Conservation (phyloP, 768 basidiomycete species). For the Lactarius evosmus region DNA sequence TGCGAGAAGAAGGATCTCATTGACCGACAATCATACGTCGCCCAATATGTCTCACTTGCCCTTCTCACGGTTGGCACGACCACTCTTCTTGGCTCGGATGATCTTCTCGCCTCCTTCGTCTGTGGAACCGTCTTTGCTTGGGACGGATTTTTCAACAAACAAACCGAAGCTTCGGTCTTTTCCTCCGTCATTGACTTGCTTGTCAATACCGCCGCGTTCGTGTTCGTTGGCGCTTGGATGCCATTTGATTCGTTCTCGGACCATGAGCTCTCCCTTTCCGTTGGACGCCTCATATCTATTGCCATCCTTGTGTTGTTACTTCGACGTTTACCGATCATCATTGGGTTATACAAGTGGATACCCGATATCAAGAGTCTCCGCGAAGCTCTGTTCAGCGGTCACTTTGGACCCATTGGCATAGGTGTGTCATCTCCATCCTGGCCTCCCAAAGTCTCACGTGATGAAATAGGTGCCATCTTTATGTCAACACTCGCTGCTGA, state of each 20-base stretch:
- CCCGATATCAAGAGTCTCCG: constrained; percentile 94
- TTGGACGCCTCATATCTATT: constrained; percentile 83
- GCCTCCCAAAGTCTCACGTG: constrained; percentile 9
- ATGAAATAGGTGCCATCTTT: constrained; percentile 74
- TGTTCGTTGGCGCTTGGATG: constrained; percentile 97
- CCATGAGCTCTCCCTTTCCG: constrained; percentile 59
- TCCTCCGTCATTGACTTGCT: constrained; percentile 93
- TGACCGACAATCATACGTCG: constrained; percentile 92
- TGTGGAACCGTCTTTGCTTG: constrained; percentile 96
- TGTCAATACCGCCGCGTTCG: constrained; percentile 94
- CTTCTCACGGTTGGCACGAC: constrained; percentile 82
- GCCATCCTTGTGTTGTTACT: constrained; percentile 80
- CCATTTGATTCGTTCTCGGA: constrained; percentile 82
- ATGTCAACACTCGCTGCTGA: constrained; percentile 80
- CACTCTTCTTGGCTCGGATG: constrained; percentile 85
- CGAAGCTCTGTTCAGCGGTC: constrained; percentile 92
- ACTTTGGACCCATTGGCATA: constrained; percentile 88
- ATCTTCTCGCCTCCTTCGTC: constrained; percentile 89
- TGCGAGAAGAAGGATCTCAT: constrained; percentile 83
- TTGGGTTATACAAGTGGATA: constrained; percentile 86
- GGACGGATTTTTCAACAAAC: constrained; percentile 92
- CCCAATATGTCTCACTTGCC: constrained; percentile 84
- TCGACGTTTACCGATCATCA: constrained; percentile 78
- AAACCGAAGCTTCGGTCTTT: constrained; percentile 94
- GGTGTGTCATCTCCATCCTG: constrained; percentile 39